Evolutionary conservation across 768 basidiomycete genomes (phyloP).

Genomic region (Pleurotus tuber-regium): DNA sequence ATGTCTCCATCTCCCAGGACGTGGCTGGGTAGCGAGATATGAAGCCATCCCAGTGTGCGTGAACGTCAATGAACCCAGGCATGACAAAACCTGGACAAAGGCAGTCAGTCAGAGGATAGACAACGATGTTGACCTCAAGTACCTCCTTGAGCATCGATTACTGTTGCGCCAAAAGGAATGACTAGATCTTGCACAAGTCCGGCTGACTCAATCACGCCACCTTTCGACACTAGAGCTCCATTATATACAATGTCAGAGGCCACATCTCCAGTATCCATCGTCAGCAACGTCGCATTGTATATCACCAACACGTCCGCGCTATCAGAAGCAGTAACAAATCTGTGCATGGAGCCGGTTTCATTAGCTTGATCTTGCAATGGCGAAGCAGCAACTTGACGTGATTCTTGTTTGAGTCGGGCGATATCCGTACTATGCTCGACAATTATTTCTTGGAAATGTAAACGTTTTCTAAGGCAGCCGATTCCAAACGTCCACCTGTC

Average conservation of each 20-base stretch:
- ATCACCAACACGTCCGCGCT: constrained; percentile 53
- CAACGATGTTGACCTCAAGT: constrained; percentile 13
- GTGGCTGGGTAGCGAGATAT: constrained; percentile 50
- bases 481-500: constrained; percentile 61
- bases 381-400: constrained; percentile 23
- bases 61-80: constrained; percentile 75
- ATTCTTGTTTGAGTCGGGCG: constrained; percentile 54
- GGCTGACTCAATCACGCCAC: constrained; percentile 56
- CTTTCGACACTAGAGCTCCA: constrained; percentile 51
- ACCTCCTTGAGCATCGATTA: constrained; percentile 66
- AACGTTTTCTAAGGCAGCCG: constrained; percentile 51
- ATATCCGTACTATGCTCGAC: constrained; percentile 63
- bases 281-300: constrained; percentile 66
- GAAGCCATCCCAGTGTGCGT: constrained; percentile 71
- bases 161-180: constrained; percentile 36
- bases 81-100: constrained; percentile 53
- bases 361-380: neutral
- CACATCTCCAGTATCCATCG: constrained; percentile 57
- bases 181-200: constrained; percentile 30
- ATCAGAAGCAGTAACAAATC: neutral
- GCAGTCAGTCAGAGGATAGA: neutral
- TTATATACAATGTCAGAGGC: constrained; percentile 47
- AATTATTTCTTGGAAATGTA: constrained; percentile 58
- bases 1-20: constrained; percentile 75
- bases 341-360: neutral